Conservation (phyloP, 495 filamentous ascomycete species). For the Corynascus novoguineensis region DNA sequence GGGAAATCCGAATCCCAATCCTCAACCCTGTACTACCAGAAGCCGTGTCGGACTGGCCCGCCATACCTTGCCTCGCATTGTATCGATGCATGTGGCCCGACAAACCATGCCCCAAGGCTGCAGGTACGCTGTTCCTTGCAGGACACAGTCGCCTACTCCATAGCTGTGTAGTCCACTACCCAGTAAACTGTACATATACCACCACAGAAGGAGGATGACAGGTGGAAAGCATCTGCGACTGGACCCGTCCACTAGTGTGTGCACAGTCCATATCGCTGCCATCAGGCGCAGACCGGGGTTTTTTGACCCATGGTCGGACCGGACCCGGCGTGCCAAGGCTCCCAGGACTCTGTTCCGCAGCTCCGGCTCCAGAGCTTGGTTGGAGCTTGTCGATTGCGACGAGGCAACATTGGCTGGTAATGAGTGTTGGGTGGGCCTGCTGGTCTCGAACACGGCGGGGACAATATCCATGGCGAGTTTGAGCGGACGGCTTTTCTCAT, state of each 20-base stretch:
- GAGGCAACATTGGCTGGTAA: no score
- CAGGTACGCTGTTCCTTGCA: constrained; percentile 19
- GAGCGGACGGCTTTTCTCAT: constrained; percentile 13
- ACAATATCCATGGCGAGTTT: constrained; percentile 1
- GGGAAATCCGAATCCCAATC: no score
- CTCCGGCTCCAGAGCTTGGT: constrained; percentile 8
- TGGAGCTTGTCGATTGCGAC: constrained; percentile 6
- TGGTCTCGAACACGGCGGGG: constrained; percentile 16
- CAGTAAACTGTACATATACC: no score
- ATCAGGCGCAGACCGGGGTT: no score
- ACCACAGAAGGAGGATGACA: no score
- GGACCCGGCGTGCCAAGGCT: not conserved
- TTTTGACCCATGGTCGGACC: no score
- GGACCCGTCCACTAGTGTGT: no score
- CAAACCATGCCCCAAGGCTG: constrained; percentile 21
- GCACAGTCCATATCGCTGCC: no score
- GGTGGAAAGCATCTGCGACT: no score
- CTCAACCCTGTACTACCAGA: not conserved
- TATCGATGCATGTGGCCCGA: constrained; percentile 9
- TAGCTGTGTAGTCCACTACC: not conserved
- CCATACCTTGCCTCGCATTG: constrained; percentile 19
- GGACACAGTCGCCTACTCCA: not conserved
- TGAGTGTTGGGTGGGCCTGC: constrained; percentile 13
- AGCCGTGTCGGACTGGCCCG: not conserved
- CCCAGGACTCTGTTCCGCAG: constrained; percentile 4